Conservation (phyloP, 495 filamentous ascomycete genomes). For the Aspergillus cavernicola region DNA sequence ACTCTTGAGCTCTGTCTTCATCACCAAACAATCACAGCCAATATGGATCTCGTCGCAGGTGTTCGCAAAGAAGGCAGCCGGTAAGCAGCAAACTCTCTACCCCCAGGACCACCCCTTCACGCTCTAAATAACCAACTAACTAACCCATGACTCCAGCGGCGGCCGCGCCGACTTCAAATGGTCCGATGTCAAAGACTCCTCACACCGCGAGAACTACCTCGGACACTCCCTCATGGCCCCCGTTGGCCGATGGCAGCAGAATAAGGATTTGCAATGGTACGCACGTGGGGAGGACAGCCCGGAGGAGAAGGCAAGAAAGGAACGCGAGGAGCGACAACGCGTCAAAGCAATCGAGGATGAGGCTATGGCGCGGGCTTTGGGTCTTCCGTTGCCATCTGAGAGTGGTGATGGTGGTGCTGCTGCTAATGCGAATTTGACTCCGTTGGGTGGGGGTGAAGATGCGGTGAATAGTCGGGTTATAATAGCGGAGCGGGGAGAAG, state of each 20-base stretch:
- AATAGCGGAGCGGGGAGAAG: slow-evolving; percentile 25
- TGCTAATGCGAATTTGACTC: slow-evolving; percentile 42
- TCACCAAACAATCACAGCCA: slow-evolving; percentile 3
- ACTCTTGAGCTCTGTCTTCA: neutral
- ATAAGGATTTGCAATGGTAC: slow-evolving; percentile 86
- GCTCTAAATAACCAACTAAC: no score
- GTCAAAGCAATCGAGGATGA: slow-evolving; percentile 95
- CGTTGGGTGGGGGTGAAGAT: slow-evolving; percentile 35
- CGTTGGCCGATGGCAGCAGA: slow-evolving; percentile 93
- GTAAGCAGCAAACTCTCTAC: slow-evolving; percentile 30
- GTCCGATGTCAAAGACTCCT: slow-evolving; percentile 84
- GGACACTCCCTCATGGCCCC: slow-evolving; percentile 94
- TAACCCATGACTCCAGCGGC: slow-evolving; percentile 50
- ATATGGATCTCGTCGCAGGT: slow-evolving; percentile 90
- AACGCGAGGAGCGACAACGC: slow-evolving; percentile 68
- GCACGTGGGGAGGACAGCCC: slow-evolving; percentile 61
- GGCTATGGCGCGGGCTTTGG: slow-evolving; percentile 76
- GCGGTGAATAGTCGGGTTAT: slow-evolving; percentile 30
- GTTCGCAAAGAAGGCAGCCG: slow-evolving; percentile 90
- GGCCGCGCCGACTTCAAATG: slow-evolving; percentile 92
- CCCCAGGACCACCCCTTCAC: neutral
- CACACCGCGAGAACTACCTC: slow-evolving; percentile 94
- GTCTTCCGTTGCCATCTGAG: slow-evolving; percentile 61
- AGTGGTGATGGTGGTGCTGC: no score
- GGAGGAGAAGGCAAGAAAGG: slow-evolving; percentile 56